Evolutionary conservation across 2,329 filamentous ascomycete genomes (phyloP).

Genomic region (Aspergillus ochraceoroseus): DNA sequence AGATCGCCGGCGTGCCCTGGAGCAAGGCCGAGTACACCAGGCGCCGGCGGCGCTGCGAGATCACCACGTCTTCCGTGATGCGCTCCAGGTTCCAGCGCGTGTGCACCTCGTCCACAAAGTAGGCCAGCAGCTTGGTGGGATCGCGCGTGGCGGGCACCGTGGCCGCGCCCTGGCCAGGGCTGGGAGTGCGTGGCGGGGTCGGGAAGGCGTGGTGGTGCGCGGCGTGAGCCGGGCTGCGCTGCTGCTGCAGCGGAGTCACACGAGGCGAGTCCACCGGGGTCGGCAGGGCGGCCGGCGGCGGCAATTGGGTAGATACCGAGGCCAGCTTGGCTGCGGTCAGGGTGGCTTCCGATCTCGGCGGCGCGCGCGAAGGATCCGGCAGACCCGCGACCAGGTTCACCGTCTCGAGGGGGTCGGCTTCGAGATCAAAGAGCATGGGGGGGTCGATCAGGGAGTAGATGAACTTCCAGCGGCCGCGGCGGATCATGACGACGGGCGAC

Average conservation of each 20-base stretch:
- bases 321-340: conserved; percentile 29
- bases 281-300: conserved; percentile 24
- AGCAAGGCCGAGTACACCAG: conserved; percentile 76
- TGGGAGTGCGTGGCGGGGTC: conserved; percentile 39
- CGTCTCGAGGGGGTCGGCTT: conserved; percentile 69
- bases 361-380: conserved; percentile 30
- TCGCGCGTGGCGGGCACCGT: conserved; percentile 33
- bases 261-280: conserved; percentile 33
- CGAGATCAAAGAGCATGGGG: conserved; percentile 77
- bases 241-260: no score
- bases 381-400: conserved; percentile 56
- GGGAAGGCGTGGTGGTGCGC: conserved; percentile 31
- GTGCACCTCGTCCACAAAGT: conserved; percentile 68
- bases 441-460: conserved; percentile 79
- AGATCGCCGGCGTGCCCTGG: conserved; percentile 69
- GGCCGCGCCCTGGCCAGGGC: conserved; percentile 34
- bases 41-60: conserved; percentile 71
- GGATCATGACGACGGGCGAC: conserved; percentile 89
- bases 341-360: no score
- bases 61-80: conserved; percentile 69
- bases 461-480: conserved; percentile 84
- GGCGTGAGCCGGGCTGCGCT: conserved; percentile 26
- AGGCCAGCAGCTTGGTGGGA: conserved; percentile 50
- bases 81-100: conserved; percentile 74
- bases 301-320: conserved; percentile 27